Base-by-base conservation (phyloP, 2,329 filamentous ascomycete genomes). In the Phyllosticta citriasiana region DNA sequence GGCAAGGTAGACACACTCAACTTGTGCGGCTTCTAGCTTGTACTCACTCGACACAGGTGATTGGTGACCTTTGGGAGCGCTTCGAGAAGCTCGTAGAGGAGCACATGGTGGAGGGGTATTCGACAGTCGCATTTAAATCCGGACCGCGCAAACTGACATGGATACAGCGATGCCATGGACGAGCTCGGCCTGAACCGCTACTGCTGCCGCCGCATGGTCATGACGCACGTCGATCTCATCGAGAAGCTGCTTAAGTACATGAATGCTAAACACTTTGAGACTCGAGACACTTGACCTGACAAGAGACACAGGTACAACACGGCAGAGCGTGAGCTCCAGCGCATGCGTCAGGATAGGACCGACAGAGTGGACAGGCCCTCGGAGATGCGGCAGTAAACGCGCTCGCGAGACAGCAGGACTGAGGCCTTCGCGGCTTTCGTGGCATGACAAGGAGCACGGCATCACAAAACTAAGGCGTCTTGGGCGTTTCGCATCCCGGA, bases 141-240 rank as follows among this genome's bases (percentile, higher is more conserved):
- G 26, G 12, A 25, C 19, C 53, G 8, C 40, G 58, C 35, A 22
- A 47, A 35, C 55, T 60, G 12, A 62, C 26, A 4, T 14, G 8
- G 35, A 9, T 59, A 71, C 68, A 97, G 94, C 71, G 91, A 97
- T 74, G 94, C 93, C 52, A 96, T 99, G 88, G 92, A 97, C 76
- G 84, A 91, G 73, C 86, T 99, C 59, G 91, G 91, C 61, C 88
- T 95, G 71, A 93, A 91, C 77, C 86, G 94, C 68, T 99, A 99
- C 81, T 99, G 94, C 84, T 99, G 94, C 80, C 89, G 94, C 69
- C 88, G 94, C 71, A 99, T 99, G 94, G 86, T 99, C 76, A 97
- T 99, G 89, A 99, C 94, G 63, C 94, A 99, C 77, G 94, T 99
- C 70, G 94, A 99, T 75, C 82, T 99, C 64, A 97, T 99, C 69